Evolutionary conservation across 2,329 filamentous ascomycete species (phyloP).

Genomic region (Catunica adiposa): DNA sequence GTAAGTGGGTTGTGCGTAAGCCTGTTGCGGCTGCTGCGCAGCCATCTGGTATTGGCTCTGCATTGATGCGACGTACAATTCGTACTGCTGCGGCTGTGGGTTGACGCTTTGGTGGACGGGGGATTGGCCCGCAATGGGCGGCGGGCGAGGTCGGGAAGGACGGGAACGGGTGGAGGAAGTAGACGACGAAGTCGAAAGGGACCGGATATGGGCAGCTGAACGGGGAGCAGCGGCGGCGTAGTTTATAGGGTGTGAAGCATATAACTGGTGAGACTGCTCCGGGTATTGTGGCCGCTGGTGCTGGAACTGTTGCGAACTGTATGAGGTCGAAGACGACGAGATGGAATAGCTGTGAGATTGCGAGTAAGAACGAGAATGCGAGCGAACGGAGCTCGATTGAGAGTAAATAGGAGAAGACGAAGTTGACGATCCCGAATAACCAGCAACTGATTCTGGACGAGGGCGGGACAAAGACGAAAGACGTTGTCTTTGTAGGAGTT

Average conservation of each 20-base stretch:
- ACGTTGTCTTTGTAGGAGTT: neutral
- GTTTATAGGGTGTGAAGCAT: neutral
- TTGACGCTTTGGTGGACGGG: slow-evolving; percentile 8
- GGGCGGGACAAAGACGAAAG: slow-evolving; percentile 1
- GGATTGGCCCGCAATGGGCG: slow-evolving; percentile 11
- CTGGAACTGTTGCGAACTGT: neutral
- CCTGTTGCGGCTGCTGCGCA: slow-evolving; percentile 6
- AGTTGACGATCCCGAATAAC: neutral
- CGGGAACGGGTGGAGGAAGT: slow-evolving; percentile 24
- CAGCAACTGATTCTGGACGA: neutral
- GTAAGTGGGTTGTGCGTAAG: slow-evolving; percentile 1
- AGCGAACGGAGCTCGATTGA: neutral
- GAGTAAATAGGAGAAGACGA: neutral
- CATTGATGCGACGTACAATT: neutral
- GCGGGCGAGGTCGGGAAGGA: slow-evolving; percentile 4
- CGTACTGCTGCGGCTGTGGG: slow-evolving; percentile 10
- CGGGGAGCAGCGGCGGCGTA: slow-evolving; percentile 1
- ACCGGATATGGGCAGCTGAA: slow-evolving; percentile 25
- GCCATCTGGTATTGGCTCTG: slow-evolving; percentile 8
- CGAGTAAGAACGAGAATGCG: neutral
- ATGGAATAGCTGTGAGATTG: neutral
- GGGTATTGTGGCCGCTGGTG: too few species aligned
- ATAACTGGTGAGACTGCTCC: slow-evolving; percentile 2
- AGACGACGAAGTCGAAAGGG: slow-evolving; percentile 36
- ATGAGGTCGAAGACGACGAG: neutral